A percentile compares a stretch with the other conserved stretches of the same genome.
These are phyloP conservation scores for Neoboletus brunneissimus DNA, from an alignment of 768 basidiomycete genomes.

Conservation along the genomic window DNA sequence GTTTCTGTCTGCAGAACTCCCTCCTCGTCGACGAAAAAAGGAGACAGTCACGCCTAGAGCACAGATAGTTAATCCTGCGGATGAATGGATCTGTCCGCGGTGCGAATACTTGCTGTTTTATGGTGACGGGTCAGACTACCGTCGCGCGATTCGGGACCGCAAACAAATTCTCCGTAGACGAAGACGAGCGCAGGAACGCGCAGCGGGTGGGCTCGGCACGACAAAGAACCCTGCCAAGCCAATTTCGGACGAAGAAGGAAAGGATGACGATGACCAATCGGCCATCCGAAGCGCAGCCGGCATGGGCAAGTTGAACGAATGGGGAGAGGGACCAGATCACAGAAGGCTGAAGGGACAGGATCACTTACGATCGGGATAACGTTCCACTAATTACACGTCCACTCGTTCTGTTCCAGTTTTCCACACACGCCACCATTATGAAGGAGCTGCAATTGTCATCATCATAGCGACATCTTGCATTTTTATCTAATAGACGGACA, in stretches of 20 bases:
- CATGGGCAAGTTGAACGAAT: constrained; percentile 7
- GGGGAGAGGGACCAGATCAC: constrained; percentile 19
- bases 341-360: constrained; percentile 17
- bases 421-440: constrained; percentile 13
- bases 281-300: background rate
- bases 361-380: constrained; percentile 24
- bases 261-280: constrained; percentile 15
- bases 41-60: constrained; percentile 26
- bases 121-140: constrained; percentile 70
- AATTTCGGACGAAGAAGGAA: constrained; percentile 26
- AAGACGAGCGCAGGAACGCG: constrained; percentile 68
- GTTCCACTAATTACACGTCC: constrained; percentile 8
- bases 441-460: constrained; percentile 26
- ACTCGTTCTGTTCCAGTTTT: constrained; percentile 9
- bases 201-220: constrained; percentile 36
- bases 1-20: constrained; percentile 68
- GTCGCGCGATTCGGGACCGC: constrained; percentile 62
- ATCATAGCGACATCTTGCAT: constrained; percentile 21
- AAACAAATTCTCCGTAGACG: constrained; percentile 76
- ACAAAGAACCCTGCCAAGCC: constrained; percentile 22
- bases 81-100: constrained; percentile 93
- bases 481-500: constrained; percentile 38
- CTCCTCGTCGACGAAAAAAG: constrained; percentile 41
- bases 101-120: constrained; percentile 94
- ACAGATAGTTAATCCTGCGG: constrained; percentile 54